Base-by-base conservation (phyloP, 306 rosid genomes). In the Quercus rubra region DNA sequence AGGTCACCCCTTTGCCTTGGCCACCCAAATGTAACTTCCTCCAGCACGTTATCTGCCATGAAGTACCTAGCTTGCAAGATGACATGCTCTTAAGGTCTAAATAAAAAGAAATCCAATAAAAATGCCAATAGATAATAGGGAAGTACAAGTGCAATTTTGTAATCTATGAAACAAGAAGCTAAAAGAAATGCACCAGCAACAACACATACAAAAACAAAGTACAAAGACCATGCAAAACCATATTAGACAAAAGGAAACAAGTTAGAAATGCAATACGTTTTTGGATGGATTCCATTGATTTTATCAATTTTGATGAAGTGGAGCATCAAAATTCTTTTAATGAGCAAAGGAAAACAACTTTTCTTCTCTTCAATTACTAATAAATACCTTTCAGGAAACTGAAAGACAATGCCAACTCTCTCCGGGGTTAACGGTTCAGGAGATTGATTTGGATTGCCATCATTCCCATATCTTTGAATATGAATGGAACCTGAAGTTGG, bases 1-100 rank as follows among this genome's bases (percentile, higher is more conserved):
- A 82, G 70, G 81, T 78, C 93, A 74, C 87, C 83, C 83, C 83
- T 92, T 85, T 88, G 88, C 84, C 93, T 91, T 66, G 98, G 97
- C 97, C 98, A 94, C 78, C 97, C 98, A 88, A 94, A 94, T 56
- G 97, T 94, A 76, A 94, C 97, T 88, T 94, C 98, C 30, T 92
- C 97, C 51, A 94, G 94, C 76, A 94, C 92, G 75, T 76, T 94
- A 83, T 94, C 98, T 58, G 97, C 89, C 38, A 94, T 88, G 74
- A 94, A 94, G 87, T 90, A 94, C 92, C 98, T 94, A 83, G 38
- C 58, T 86, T 74, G 86, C 57, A 71, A 61, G 23, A 68, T 5
- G 52, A 66, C 74, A 70, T 23, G 75, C 10, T 38, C 19, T 54
- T 71, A 54, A 17, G 33, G 61, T 30, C 69, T 28, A 20, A 59